Percentiles rank a stretch among this genome's conserved stretches.
Evolutionary conservation across 257 asterid genomes (phyloP).

Genomic region (Lycium ferocissimum): DNA sequence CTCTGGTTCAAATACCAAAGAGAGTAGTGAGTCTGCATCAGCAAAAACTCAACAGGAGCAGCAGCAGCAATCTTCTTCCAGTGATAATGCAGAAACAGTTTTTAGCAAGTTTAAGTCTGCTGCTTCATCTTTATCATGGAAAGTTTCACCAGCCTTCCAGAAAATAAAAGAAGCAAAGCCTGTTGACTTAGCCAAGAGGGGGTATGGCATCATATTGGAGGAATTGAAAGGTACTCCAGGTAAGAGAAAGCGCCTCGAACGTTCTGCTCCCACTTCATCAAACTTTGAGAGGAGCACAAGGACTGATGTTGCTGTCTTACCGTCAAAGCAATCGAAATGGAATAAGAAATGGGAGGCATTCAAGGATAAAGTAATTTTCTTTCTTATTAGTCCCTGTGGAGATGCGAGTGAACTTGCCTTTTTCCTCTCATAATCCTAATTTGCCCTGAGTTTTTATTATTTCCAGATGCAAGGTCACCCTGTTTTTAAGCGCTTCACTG

Average conservation of each 20-base stretch:
- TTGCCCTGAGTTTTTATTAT: conserved; percentile 22
- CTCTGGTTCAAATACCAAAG: conserved; percentile 42
- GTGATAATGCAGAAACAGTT: conserved; percentile 58
- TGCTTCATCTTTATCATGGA: conserved; percentile 61
- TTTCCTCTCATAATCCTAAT: not conserved
- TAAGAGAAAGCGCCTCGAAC: conserved; percentile 81
- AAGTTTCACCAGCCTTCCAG: conserved; percentile 66
- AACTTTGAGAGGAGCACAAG: conserved; percentile 73
- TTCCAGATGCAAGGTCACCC: conserved; percentile 82
- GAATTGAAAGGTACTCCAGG: conserved; percentile 82
- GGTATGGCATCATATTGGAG: conserved; percentile 71
- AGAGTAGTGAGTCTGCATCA: conserved; percentile 48
- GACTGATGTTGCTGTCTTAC: conserved; percentile 76
- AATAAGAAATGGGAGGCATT: conserved; percentile 84
- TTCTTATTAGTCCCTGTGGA: conserved; percentile 8
- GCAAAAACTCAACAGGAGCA: conserved; percentile 66
- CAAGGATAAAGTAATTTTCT: conserved; percentile 70
- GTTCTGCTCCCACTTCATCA: conserved; percentile 59
- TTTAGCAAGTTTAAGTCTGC: conserved; percentile 72
- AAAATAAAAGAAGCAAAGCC: conserved; percentile 87
- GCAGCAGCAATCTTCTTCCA: conserved; percentile 64
- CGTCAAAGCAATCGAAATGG: conserved; percentile 76
- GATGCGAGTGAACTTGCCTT: not conserved
- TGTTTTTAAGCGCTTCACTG: conserved; percentile 67
- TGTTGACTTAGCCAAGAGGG: conserved; percentile 80